These are phyloP conservation scores for Aureobasidium sp. DNA, from an alignment of 2,329 filamentous ascomycete genomes.

Conservation along the genomic window DNA sequence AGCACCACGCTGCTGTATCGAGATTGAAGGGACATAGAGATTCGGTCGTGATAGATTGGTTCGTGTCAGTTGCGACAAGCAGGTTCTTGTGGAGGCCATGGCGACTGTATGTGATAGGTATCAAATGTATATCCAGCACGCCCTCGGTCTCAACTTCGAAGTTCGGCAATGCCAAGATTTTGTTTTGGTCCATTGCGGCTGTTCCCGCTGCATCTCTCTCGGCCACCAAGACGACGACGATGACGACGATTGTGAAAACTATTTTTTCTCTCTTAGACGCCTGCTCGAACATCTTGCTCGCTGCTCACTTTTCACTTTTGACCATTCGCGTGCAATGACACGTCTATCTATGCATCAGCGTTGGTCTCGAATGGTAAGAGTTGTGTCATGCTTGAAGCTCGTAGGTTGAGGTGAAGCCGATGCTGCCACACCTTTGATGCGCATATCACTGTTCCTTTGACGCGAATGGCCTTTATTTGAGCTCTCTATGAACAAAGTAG, in stretches of 20 bases:
- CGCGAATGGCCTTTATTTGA: background rate
- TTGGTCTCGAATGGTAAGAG: background rate
- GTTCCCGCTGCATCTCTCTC: too few species aligned
- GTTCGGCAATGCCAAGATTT: background rate
- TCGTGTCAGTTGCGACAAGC: constrained; percentile 11
- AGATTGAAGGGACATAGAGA: constrained; percentile 3
- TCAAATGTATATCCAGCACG: too few species aligned
- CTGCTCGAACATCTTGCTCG: background rate
- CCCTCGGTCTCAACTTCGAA: too few species aligned
- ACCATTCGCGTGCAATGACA: background rate
- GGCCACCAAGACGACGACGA: too few species aligned
- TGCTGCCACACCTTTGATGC: background rate
- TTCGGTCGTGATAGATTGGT: background rate
- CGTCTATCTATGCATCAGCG: background rate
- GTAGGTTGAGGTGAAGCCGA: background rate
- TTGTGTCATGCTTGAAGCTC: background rate
- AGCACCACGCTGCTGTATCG: constrained; percentile 32
- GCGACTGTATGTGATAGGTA: background rate
- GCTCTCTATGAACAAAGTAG: background rate
- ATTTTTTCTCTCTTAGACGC: background rate
- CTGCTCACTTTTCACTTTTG: background rate
- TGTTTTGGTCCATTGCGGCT: background rate
- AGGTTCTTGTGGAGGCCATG: constrained; percentile 10
- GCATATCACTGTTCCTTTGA: background rate
- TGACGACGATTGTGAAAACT: too few species aligned